Percentiles rank a stretch among this genome's conserved stretches.
Conservation (phyloP, 202 grass and related monocot species). For the Zizania palustris region DNA sequence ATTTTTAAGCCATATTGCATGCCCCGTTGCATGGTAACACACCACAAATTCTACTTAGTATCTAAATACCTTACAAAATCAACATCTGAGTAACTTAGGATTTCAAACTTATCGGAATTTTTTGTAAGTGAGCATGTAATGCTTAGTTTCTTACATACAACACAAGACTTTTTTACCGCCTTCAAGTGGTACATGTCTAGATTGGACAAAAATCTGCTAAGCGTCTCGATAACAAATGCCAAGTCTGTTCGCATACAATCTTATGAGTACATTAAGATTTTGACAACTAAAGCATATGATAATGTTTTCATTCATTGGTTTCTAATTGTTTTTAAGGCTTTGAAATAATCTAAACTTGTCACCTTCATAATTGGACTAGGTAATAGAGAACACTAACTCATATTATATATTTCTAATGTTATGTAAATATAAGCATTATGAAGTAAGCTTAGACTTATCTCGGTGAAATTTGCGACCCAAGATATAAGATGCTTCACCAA, state of each 20-base stretch:
- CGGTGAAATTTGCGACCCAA: no score
- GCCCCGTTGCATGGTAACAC: slow-evolving; percentile 5
- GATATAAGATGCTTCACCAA: no score
- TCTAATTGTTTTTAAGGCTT: no score
- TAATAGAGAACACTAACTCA: no score
- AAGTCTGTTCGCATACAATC: neutral
- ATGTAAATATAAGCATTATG: no score
- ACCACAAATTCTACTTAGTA: neutral
- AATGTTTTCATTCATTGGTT: neutral
- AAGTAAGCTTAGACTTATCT: no score
- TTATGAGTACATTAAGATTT: slow-evolving; percentile 22
- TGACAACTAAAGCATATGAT: slow-evolving; percentile 13
- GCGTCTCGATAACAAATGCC: neutral
- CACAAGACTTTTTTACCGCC: neutral
- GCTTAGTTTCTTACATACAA: slow-evolving; percentile 23
- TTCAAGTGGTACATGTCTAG: slow-evolving; percentile 17
- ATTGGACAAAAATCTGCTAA: slow-evolving; percentile 26
- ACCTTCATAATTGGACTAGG: neutral
- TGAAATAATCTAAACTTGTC: slow-evolving; percentile 35
- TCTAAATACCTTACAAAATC: slow-evolving; percentile 16
- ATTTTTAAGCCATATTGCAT: neutral
- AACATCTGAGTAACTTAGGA: no score
- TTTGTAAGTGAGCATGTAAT: no score
- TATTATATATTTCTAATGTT: no score
- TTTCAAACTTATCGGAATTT: no score